A percentile compares a stretch with the other conserved stretches of the same genome.
Conservation (phyloP, 768 basidiomycete species). For the Naganishia friedmannii region DNA sequence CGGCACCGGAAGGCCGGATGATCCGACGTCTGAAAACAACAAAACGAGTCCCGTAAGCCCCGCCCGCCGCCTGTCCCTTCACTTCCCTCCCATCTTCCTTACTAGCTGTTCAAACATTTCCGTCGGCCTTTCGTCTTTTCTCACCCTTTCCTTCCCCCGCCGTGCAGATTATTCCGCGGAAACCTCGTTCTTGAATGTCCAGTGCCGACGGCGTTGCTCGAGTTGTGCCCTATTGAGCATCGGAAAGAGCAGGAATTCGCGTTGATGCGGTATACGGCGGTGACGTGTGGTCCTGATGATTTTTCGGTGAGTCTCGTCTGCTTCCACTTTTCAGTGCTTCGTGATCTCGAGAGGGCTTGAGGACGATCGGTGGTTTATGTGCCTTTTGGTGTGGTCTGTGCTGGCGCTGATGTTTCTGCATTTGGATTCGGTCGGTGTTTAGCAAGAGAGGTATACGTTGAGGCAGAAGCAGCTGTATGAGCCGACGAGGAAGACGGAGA, state of each 20-base stretch:
- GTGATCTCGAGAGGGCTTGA: no score
- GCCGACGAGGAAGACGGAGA: slow-evolving; percentile 73
- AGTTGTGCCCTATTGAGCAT: slow-evolving; percentile 65
- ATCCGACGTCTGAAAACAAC: slow-evolving; percentile 82
- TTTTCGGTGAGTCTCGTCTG: slow-evolving; percentile 58
- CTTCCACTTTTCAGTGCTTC: no score
- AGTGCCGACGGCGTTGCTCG: slow-evolving; percentile 79
- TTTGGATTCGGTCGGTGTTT: neutral
- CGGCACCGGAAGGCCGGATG: slow-evolving; percentile 70
- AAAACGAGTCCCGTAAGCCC: slow-evolving; percentile 70
- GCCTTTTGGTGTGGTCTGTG: neutral
- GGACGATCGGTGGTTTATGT: no score
- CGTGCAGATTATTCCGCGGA: slow-evolving; percentile 53
- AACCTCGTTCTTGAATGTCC: slow-evolving; percentile 80
- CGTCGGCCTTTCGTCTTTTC: neutral
- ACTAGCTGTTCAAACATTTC: no score
- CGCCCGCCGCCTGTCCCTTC: neutral
- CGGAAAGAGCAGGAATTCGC: slow-evolving; percentile 78
- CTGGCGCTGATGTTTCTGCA: neutral
- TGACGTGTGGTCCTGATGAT: slow-evolving; percentile 90
- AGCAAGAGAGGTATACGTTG: slow-evolving; percentile 70
- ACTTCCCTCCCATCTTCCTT: neutral
- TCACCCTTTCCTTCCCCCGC: neutral
- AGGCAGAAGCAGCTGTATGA: slow-evolving; percentile 67
- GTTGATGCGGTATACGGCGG: slow-evolving; percentile 93